Percentiles rank a stretch among this genome's conserved stretches.
phyloP scores from a whole-genome alignment of 2,329 filamentous ascomycete species.

The Penicillium sp. region DNA sequence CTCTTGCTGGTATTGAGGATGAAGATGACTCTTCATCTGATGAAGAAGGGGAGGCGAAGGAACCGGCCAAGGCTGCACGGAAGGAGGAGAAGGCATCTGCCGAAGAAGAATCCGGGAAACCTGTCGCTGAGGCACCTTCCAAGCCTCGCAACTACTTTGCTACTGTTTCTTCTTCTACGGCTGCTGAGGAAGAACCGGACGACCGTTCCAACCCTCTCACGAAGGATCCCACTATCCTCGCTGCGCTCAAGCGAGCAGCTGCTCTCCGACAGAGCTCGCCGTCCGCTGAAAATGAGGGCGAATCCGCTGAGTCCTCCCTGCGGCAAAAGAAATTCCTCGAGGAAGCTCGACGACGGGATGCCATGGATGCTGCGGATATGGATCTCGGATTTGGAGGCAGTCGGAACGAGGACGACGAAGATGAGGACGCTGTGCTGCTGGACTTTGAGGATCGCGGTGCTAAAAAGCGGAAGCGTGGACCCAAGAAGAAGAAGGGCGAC shows the following conservation, averaged over 20 bases:
- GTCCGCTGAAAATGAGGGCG: conserved; percentile 42
- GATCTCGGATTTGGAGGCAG: conserved; percentile 93
- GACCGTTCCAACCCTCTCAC: conserved; percentile 49
- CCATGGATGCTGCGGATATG: conserved; percentile 84
- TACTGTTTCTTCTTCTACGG: conserved; percentile 28
- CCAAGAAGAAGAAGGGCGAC: conserved; percentile 54
- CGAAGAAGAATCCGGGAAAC: conserved; percentile 9
- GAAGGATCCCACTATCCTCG: conserved; percentile 75
- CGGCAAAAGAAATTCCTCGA: conserved; percentile 74
- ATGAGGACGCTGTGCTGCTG: conserved; percentile 66
- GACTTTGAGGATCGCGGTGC: conserved; percentile 36
- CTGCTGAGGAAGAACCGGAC: conserved; percentile 51
- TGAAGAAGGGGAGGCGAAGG: conserved; percentile 38
- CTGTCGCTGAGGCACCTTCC: conserved; percentile 5
- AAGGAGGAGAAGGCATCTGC: conserved; percentile 6
- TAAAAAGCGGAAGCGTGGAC: conserved; percentile 55
- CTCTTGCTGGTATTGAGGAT: conserved; percentile 55
- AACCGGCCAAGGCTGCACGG: conserved; percentile 4
- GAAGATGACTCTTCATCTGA: conserved; percentile 47
- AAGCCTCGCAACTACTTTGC: conserved; percentile 52
- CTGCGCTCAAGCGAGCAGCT: conserved; percentile 82
- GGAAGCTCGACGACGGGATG: conserved; percentile 56
- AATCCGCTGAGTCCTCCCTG: conserved; percentile 64
- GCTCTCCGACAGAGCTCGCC: conserved; percentile 54
- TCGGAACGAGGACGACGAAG: conserved; percentile 83